Base-by-base conservation (phyloP, 768 basidiomycete genomes). In the Infundibulicybe gibba region DNA sequence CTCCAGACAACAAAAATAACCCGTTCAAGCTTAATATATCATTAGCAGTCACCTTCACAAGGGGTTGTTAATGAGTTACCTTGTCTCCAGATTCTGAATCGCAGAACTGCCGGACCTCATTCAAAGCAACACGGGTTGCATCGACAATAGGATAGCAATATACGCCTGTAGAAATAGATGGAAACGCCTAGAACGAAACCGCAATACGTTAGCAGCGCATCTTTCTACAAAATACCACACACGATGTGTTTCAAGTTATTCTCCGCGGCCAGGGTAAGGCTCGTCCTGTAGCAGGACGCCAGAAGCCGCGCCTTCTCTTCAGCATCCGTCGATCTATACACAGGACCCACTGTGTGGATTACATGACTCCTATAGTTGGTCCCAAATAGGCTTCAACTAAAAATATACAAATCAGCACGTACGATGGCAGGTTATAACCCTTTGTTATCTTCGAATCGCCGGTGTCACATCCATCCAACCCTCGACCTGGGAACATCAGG, bases 321-420 rank as follows among this genome's bases (percentile, higher is more conserved):
- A 32, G 62, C 63, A 20, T 71, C 64, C 1, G 53, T 48, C 2
- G 55, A 46, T 4, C 69, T 71, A 60, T 86, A 90, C 1, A 87
- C 61, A 0, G 90, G 90, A 10, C 90, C 90, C 13, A 92, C 90
- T 3, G 90, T 75, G 55, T 92, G 90, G 35, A 93, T 88, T 49
- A 93, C 71, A 58, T 85, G 73, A 32, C 76, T 75, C 32, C 90
- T 88, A 52, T 17, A n/a, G 25, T 25, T 25, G 25, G 25, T 3
- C 25, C 25, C 25, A 25, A 25, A 25, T 25, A 25, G 25, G 25
- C 25, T 25, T 25, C 25, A 25, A 25, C 25, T 25, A 25, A 25
- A 25, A 25, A 25, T 25, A 25, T 8, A 25, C 25, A 25, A 25
- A 25, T 25, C 25, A 25, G 25, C 25, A 25, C 85, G 53, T 48